phyloP scores from a whole-genome alignment of 306 rosid genomes.

The Neltuma alba region DNA sequence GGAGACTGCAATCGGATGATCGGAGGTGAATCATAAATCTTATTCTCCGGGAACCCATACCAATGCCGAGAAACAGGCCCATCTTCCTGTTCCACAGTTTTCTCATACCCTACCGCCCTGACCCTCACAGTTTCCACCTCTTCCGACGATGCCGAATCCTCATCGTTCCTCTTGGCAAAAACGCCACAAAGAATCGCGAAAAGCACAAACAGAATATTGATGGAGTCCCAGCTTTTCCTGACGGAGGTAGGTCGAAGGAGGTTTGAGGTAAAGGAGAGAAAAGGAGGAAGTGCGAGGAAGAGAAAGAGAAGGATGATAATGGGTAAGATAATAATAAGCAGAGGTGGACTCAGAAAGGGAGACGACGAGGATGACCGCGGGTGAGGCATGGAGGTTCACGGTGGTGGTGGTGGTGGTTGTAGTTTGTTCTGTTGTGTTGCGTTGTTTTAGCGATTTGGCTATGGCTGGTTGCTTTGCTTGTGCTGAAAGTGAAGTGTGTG shows the following conservation, averaged over 20 bases:
- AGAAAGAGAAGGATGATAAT: conserved; percentile 51
- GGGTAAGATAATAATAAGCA: conserved; percentile 72
- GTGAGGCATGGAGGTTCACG: conserved; percentile 56
- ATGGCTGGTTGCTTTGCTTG: conserved; percentile 16
- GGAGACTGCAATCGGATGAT: conserved; percentile 31
- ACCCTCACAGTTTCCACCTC: neutral
- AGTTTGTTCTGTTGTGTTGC: neutral
- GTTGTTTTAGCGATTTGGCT: neutral
- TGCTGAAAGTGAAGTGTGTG: conserved; percentile 10
- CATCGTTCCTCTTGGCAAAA: conserved; percentile 64
- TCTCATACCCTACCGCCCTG: neutral
- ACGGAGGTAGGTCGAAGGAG: conserved; percentile 56
- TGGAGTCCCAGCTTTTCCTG: conserved; percentile 78
- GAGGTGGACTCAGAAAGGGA: conserved; percentile 62
- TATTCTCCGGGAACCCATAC: conserved; percentile 45
- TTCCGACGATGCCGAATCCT: conserved; percentile 31
- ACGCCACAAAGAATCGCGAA: conserved; percentile 74
- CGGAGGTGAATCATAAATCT: conserved; percentile 24
- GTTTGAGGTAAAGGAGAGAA: conserved; percentile 58
- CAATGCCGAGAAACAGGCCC: conserved; percentile 49
- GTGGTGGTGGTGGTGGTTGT: conserved; percentile 6
- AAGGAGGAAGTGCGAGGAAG: conserved; percentile 60
- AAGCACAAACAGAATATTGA: conserved; percentile 67
- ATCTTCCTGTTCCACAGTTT: neutral
- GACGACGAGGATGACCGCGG: conserved; percentile 46